These are phyloP conservation scores for Pythium chondricola DNA, from an alignment of 352 stramenopile genomes.

Conservation along the genomic window DNA sequence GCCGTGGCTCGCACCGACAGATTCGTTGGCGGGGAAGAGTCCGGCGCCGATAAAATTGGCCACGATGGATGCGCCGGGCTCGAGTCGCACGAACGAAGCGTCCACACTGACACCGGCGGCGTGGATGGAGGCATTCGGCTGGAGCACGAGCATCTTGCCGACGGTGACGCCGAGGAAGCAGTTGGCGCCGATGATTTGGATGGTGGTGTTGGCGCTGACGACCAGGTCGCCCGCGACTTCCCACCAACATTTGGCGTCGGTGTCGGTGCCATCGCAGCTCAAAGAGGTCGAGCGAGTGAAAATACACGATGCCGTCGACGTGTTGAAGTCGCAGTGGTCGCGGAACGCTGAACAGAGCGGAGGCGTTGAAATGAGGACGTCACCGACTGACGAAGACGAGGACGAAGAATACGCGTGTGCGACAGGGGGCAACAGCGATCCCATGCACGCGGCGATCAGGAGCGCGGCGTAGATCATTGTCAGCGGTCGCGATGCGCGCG, in stretches of 20 bases:
- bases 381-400: neutral
- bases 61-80: slow-evolving; percentile 25
- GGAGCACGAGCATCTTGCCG: slow-evolving; percentile 48
- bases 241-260: slow-evolving; percentile 33
- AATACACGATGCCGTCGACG: slow-evolving; percentile 43
- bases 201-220: slow-evolving; percentile 27
- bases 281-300: slow-evolving; percentile 42
- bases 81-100: slow-evolving; percentile 58
- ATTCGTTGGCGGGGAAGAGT: slow-evolving; percentile 23
- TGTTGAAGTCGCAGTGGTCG: slow-evolving; percentile 35
- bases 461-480: neutral
- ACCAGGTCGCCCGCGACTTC: slow-evolving; percentile 51
- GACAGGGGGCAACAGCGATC: neutral
- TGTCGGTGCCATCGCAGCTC: slow-evolving; percentile 12
- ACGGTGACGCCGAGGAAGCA: slow-evolving; percentile 47
- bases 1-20: slow-evolving; percentile 46
- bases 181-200: slow-evolving; percentile 42
- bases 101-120: slow-evolving; percentile 46
- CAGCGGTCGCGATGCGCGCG: neutral
- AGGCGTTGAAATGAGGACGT: neutral
- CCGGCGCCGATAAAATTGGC: slow-evolving; percentile 20
- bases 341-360: slow-evolving; percentile 43
- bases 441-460: neutral
- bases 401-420: neutral
- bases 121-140: slow-evolving; percentile 23